Evolutionary conservation across 2,329 filamentous ascomycete species (phyloP).

Genomic region (Hypomyces perniciosus): DNA sequence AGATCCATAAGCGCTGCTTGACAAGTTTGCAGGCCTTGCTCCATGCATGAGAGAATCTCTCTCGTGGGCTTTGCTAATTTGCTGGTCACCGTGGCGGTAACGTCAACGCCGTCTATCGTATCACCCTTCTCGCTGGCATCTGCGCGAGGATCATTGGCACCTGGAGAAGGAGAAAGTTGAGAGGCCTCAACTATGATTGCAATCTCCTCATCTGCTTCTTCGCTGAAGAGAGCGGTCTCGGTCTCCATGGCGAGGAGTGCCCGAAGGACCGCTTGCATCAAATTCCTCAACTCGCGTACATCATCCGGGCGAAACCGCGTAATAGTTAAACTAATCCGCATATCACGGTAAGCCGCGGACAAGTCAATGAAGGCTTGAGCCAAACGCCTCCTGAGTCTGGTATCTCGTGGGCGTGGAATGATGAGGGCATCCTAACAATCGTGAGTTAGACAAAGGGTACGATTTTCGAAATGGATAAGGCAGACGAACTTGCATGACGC

Average conservation of each 20-base stretch:
- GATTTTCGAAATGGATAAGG: too few relatives aligned
- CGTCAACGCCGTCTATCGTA: conserved; percentile 12
- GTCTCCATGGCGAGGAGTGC: conserved; percentile 47
- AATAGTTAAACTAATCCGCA: conserved; percentile 50
- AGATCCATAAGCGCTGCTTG: conserved; percentile 50
- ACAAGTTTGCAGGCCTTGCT: conserved; percentile 36
- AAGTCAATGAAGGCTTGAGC: conserved; percentile 49
- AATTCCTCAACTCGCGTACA: conserved; percentile 44
- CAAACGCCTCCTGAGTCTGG: conserved; percentile 36
- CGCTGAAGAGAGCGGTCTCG: conserved; percentile 39
- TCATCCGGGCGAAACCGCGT: conserved; percentile 47
- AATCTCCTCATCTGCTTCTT: conserved; percentile 13
- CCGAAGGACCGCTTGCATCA: conserved; percentile 49
- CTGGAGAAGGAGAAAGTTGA: conserved; percentile 3
- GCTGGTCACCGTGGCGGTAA: conserved; percentile 19
- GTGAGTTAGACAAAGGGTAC: not conserved
- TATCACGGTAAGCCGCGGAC: conserved; percentile 50
- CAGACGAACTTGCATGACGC: conserved; percentile 37
- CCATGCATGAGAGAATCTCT: conserved; percentile 42
- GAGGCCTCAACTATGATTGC: conserved; percentile 14
- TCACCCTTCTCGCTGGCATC: conserved; percentile 9
- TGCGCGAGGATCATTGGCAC: not conserved
- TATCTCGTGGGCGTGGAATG: conserved; percentile 25
- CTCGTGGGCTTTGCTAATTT: conserved; percentile 41
- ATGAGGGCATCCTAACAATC: conserved; percentile 25